phyloP scores from a whole-genome alignment of 192 early-diverging fungal genomes.

The Lobosporangium transversale region DNA sequence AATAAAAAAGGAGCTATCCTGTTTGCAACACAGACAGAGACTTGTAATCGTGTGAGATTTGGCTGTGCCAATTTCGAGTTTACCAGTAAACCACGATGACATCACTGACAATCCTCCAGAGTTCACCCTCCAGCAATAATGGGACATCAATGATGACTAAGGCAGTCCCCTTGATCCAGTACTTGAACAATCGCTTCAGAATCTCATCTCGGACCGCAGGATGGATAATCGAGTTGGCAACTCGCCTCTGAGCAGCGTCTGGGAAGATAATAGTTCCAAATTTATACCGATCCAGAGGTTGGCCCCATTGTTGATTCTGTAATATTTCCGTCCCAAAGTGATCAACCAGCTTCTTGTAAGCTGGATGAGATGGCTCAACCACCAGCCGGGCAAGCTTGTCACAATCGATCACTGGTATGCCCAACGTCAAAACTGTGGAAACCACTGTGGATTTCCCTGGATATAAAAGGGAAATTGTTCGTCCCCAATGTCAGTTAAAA shows the following conservation, averaged over 20 bases:
- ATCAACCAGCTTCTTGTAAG: slow-evolving; percentile 75
- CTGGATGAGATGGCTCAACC: slow-evolving; percentile 78
- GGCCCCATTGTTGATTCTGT: slow-evolving; percentile 50
- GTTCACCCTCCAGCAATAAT: slow-evolving; percentile 87
- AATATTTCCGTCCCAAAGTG: slow-evolving; percentile 82
- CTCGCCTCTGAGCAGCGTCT: slow-evolving; percentile 72
- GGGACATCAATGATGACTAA: slow-evolving; percentile 92
- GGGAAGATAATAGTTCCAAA: slow-evolving; percentile 85
- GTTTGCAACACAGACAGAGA: background rate
- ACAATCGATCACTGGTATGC: slow-evolving; percentile 88
- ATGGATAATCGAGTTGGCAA: slow-evolving; percentile 88
- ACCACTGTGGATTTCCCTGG: slow-evolving; percentile 91
- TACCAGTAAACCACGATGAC: slow-evolving; percentile 88
- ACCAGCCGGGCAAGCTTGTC: slow-evolving; percentile 90
- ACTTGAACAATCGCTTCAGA: slow-evolving; percentile 67
- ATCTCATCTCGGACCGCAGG: slow-evolving; percentile 89
- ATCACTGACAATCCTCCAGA: slow-evolving; percentile 75
- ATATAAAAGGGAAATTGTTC: background rate
- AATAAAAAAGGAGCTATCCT: background rate
- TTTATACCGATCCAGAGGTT: slow-evolving; percentile 75
- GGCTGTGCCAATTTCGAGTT: slow-evolving; percentile 13
- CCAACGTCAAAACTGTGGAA: slow-evolving; percentile 60
- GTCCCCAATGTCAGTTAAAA: background rate
- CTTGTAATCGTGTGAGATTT: background rate
- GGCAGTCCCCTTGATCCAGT: slow-evolving; percentile 75